Evolutionary conservation across 2,329 filamentous ascomycete species (phyloP), one percentile per base, ranked within the genome.

Genomic region (Xylaria sp.): DNA sequence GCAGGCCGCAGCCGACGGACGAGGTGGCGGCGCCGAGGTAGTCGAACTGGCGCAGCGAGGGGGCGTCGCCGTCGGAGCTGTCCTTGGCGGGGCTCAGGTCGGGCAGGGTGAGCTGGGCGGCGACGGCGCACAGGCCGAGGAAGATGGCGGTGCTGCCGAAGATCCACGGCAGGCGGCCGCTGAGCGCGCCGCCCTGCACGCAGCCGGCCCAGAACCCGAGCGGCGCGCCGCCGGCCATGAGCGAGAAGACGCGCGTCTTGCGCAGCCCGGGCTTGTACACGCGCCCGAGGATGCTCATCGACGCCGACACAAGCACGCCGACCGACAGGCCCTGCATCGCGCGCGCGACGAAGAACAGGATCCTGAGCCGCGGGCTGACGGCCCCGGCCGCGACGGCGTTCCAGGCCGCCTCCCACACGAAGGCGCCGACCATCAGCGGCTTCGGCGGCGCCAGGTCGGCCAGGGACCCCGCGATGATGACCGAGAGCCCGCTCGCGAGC

Each of bases 101-200:
- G 1, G 75, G 75, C 17, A 78, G 74, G 1, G 71, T 70, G 37
- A 72, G 64, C 47, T 68, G 73, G 1, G 75, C 74, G 1, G 72
- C 74, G 0, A 71, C 39, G 2, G 66, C 64, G 50, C 71, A 72
- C 0, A 76, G 51, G 0, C 59, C 70, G 13, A 72, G 52, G 41
- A 77, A 69, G 7, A 77, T 69, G 1, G 75, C 71, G 17, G 73
- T 77, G 38, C 68, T 70, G 17, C 74, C 75, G 50, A 76, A 77
- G 39, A 78, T 72, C 75, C 75, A 77, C 0, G 65, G 61, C 2
- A 77, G 69, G 47, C 72, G 69, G 0, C 62, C 54, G n/a, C 68
- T 67, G 5, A 78, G 61, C 0, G 71, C 72, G 18, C 76, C 76
- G 4, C 74, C 76, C 52, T 77, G 73, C 2, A 73, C 43, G n/a